Base-by-base conservation (phyloP, 2,329 filamentous ascomycete species). In the Tolypocladium endophyticum region DNA sequence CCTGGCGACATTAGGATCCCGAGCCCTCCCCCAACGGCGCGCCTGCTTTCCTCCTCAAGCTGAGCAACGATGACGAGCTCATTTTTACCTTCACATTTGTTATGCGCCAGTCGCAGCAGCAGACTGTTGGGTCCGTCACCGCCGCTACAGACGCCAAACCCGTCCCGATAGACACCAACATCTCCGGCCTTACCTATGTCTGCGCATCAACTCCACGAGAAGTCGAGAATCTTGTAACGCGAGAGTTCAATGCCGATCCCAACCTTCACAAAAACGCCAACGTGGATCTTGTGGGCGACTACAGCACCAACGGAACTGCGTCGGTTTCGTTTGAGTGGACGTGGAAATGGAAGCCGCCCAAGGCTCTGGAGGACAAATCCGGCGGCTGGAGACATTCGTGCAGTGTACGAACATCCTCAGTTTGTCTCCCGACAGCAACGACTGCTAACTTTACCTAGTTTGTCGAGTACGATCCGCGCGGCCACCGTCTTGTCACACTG, bases 261-360 rank as follows among this genome's bases (percentile, higher is more conserved):
- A 99, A 99, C 70, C 79, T 99, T 59, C 94, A 99, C 78, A 97
- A 96, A 72, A 97, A 97, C 70, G 83, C 92, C 59, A 97, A 97
- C 70, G 94, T 99, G 45, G 89, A 95, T 69, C 81, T 97, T 53
- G 87, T 99, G n/a, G 94, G 94, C 3, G 92, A 96, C 72, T 97
- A 89, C 70, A 82, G 84, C 3, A 99, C 94, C 0, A 86, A 82
- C 38, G 92, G 93, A n/a, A 90, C 80, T 68, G 79, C 88, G 8
- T 93, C 90, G 1, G 87, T 96, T 36, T 87, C 91, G 39, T 97
- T 97, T 70, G 88, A 93, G 64, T 99, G 93, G 92, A 87, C 88
- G 9, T 99, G 94, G 94, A 94, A 88, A 78, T 99, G 93, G 92
- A 91, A 89, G 70, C 90, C 94, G 11, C 94, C 94, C 43, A 96